phyloP scores from a whole-genome alignment of 345 rosid genomes.

The Salix exigua region DNA sequence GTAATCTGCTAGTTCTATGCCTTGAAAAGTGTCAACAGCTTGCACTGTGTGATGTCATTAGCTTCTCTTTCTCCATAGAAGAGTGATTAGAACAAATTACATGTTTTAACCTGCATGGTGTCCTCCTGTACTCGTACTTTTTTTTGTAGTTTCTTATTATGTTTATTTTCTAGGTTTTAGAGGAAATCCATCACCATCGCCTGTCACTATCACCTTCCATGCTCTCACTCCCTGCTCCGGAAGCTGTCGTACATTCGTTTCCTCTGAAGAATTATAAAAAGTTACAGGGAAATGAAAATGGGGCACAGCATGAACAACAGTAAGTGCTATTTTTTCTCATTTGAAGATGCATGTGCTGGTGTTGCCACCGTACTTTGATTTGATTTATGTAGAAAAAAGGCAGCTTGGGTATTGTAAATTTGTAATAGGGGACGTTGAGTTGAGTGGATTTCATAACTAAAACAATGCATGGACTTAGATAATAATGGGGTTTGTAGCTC shows the following conservation, averaged over 20 bases:
- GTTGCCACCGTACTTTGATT: neutral
- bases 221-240: slow-evolving; percentile 25
- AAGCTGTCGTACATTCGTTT: slow-evolving; percentile 21
- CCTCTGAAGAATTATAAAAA: slow-evolving; percentile 18
- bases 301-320: slow-evolving; percentile 9
- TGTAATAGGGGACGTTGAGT: neutral
- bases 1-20: neutral
- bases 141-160: neutral
- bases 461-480: neutral
- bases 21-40: neutral
- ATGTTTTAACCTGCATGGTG: neutral
- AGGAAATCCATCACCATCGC: slow-evolving; percentile 26
- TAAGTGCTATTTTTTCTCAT: slow-evolving; percentile 1
- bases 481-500: neutral
- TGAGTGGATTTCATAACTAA: neutral
- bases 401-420: neutral
- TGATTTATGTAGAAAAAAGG: neutral
- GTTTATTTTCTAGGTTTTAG: slow-evolving; percentile 14
- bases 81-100: neutral
- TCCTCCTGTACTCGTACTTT: neutral
- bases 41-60: neutral
- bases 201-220: slow-evolving; percentile 15
- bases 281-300: slow-evolving; percentile 5
- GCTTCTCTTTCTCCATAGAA: neutral
- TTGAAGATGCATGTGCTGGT: neutral